Conservation (phyloP, 495 filamentous ascomycete species). For the Trichoderma erinaceum region DNA sequence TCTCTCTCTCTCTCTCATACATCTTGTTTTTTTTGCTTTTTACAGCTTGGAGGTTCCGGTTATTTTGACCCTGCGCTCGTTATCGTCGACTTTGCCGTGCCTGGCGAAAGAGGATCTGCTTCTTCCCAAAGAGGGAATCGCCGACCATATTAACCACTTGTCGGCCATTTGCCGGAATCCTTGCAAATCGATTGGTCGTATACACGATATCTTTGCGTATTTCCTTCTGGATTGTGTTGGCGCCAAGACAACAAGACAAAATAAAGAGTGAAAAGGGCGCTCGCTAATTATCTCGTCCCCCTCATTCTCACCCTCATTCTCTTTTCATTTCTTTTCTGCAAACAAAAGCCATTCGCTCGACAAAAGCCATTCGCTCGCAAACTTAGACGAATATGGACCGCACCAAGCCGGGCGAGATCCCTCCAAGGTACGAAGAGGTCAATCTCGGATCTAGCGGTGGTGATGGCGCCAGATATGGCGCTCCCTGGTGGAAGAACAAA, state of each 20-base stretch:
- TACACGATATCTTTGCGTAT: too few species aligned
- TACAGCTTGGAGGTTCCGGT: too few species aligned
- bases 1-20: too few species aligned
- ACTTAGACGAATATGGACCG: neutral
- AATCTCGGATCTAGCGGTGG: neutral
- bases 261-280: too few species aligned
- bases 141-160: neutral
- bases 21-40: too few species aligned
- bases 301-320: neutral
- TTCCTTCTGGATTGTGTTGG: too few species aligned
- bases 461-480: slow-evolving; percentile 14
- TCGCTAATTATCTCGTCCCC: neutral
- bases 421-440: neutral
- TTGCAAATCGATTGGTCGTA: neutral
- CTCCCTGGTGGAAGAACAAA: slow-evolving; percentile 45
- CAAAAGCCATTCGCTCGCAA: neutral
- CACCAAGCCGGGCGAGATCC: slow-evolving; percentile 5
- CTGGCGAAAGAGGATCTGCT: neutral
- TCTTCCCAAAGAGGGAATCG: slow-evolving; percentile 2
- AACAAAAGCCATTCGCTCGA: neutral
- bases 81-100: neutral
- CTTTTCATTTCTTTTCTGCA: neutral
- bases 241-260: too few species aligned
- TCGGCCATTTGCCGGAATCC: neutral
- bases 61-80: neutral